phyloP scores from a whole-genome alignment of 768 basidiomycete species.

The Brasilioporus rufonigricans region DNA sequence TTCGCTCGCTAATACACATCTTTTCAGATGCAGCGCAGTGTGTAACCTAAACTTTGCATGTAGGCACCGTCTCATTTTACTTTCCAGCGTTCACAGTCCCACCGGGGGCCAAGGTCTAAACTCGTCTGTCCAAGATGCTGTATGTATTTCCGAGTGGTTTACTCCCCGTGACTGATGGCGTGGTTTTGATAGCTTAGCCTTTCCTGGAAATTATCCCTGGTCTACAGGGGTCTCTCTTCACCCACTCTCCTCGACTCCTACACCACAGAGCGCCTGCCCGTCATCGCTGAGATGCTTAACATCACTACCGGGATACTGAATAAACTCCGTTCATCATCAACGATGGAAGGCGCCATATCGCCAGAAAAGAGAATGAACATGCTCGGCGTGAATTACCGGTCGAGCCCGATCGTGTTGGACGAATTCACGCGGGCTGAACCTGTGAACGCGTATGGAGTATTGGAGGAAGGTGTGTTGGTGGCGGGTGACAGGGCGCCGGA shows the following conservation, averaged over 20 bases:
- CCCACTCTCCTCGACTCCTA: slow-evolving; percentile 41
- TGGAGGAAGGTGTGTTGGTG: slow-evolving; percentile 26
- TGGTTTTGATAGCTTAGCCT: slow-evolving; percentile 36
- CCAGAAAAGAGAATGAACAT: slow-evolving; percentile 15
- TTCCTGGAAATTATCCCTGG: slow-evolving; percentile 45
- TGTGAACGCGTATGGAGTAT: no score
- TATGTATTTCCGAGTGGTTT: slow-evolving; percentile 20
- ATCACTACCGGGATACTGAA: slow-evolving; percentile 31
- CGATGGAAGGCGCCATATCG: background rate
- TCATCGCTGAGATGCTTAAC: slow-evolving; percentile 45
- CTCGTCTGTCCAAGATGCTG: slow-evolving; percentile 39
- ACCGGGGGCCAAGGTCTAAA: slow-evolving; percentile 36
- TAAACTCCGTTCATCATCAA: background rate
- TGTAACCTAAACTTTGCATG: background rate
- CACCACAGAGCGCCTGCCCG: slow-evolving; percentile 42
- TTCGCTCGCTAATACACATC: background rate
- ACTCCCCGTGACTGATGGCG: background rate
- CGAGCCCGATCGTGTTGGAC: slow-evolving; percentile 9
- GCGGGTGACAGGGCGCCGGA: slow-evolving; percentile 49
- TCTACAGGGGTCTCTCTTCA: slow-evolving; percentile 35
- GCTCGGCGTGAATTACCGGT: slow-evolving; percentile 37
- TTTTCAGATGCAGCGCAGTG: background rate
- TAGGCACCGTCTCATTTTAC: background rate
- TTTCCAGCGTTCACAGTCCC: slow-evolving; percentile 17
- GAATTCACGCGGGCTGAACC: no score